These are phyloP conservation scores for Ceratocystis ficicola DNA, from an alignment of 2,329 filamentous ascomycete genomes.

Conservation along the genomic window DNA sequence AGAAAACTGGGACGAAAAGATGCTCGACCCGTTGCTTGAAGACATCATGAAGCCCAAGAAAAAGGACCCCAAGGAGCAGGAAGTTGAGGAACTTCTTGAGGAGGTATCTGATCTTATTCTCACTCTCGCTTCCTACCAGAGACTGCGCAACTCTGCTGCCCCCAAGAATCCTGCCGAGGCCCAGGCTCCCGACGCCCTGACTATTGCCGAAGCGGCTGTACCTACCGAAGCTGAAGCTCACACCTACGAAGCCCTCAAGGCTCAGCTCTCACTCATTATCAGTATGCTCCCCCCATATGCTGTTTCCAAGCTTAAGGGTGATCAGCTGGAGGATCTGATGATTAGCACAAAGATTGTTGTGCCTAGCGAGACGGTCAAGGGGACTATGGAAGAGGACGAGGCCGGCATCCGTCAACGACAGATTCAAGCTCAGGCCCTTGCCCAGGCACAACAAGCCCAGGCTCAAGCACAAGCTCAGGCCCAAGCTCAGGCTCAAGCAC, in stretches of 20 bases:
- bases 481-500: neutral
- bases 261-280: conserved; percentile 62
- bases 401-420: conserved; percentile 43
- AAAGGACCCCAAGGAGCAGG: conserved; percentile 51
- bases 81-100: conserved; percentile 55
- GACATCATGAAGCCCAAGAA: conserved; percentile 40
- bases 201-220: conserved; percentile 52
- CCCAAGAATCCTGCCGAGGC: conserved; percentile 49
- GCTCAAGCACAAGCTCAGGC: conserved; percentile 20
- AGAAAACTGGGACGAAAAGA: conserved; percentile 45
- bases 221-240: conserved; percentile 51
- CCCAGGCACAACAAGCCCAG: conserved; percentile 25
- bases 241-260: conserved; percentile 61
- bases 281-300: conserved; percentile 69
- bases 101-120: conserved; percentile 66
- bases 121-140: conserved; percentile 64
- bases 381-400: conserved; percentile 76
- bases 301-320: conserved; percentile 73
- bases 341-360: conserved; percentile 69
- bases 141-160: conserved; percentile 61
- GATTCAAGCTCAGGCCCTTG: conserved; percentile 29
- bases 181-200: conserved; percentile 54
- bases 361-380: conserved; percentile 59
- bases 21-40: conserved; percentile 47
- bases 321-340: conserved; percentile 70